Base-by-base conservation (phyloP, 2,329 filamentous ascomycete genomes). In the Hypoxylon sp. region DNA sequence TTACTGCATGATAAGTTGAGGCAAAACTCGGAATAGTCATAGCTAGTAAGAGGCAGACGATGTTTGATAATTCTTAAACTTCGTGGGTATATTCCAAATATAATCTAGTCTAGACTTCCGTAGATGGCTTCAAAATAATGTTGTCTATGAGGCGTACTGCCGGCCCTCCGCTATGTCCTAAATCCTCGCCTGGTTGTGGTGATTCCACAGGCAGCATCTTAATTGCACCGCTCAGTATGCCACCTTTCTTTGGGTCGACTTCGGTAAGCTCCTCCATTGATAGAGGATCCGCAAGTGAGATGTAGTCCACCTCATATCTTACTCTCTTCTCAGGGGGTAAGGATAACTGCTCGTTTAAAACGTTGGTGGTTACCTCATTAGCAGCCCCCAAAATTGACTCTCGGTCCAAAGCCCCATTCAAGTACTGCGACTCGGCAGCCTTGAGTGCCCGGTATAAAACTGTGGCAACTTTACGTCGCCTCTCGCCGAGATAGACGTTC, bases 71-170 rank as follows among this genome's bases (percentile, higher is more conserved):
- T 41, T 32, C 52, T 32, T 55, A 9, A 52, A 60, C 9, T 41
- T 46, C n/a, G 49, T 53, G 63, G 64, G 61, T 57, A 61, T 66
- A 65, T 63, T 63, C 38, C 62, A 61, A 65, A 56, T 25, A 59
- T 30, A 25, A 50, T 63, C 49, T 68, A 69, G 23, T 71, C 61
- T 69, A 70, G 30, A 45, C 34, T 66, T 53, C 65, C 45, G 68
- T 70, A 14, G 66, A 65, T 0, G 86, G 83, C 72, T 85, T 81
- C 34, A 95, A 78, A 60, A 97, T 90, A 71, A 98, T 90, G 76
- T 99, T 99, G 77, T 99, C 96, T 78, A 99, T 98, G 79, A 99
- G 82, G 68, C 96, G 86, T 51, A 99, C 96, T 0, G 90, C 79
- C 14, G 93, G 92, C 1, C 91, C 90, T 2, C 89, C 90, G 60